Evolutionary conservation across 164 flowering plant species (phyloP).

Genomic region (Chimonanthus praecox): DNA sequence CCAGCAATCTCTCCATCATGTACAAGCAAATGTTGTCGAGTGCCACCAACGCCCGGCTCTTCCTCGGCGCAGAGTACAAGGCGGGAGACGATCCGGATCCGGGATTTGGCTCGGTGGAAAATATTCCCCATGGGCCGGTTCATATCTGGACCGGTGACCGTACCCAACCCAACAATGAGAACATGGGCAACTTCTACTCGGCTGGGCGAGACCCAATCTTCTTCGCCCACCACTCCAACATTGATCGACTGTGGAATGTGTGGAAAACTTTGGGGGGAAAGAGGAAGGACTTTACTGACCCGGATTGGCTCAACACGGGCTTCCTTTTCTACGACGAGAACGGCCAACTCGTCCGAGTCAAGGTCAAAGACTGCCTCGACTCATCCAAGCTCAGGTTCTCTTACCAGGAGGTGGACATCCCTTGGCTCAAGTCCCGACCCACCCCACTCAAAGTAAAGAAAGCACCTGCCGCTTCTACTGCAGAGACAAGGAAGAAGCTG

Average conservation of each 20-base stretch:
- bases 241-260: slow-evolving; percentile 28
- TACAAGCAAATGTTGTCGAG: slow-evolving; percentile 48
- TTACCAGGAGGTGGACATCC: slow-evolving; percentile 45
- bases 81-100: slow-evolving; percentile 35
- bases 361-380: slow-evolving; percentile 37
- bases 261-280: slow-evolving; percentile 28
- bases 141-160: slow-evolving; percentile 43
- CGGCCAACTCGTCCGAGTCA: slow-evolving; percentile 27
- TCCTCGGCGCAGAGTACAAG: slow-evolving; percentile 39
- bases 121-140: slow-evolving; percentile 35
- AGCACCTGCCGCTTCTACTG: background rate
- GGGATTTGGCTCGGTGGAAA: slow-evolving; percentile 40
- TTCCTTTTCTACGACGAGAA: slow-evolving; percentile 38
- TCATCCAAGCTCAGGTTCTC: slow-evolving; percentile 27
- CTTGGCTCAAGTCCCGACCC: slow-evolving; percentile 37
- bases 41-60: slow-evolving; percentile 28
- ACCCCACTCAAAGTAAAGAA: background rate
- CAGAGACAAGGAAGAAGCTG: slow-evolving; percentile 26
- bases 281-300: slow-evolving; percentile 24
- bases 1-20: slow-evolving; percentile 43
- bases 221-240: slow-evolving; percentile 28
- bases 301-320: slow-evolving; percentile 25
- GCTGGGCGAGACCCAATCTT: slow-evolving; percentile 20
- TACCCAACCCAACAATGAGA: slow-evolving; percentile 12
- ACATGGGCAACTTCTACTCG: slow-evolving; percentile 27